Evolutionary conservation across 139 green algal genomes (phyloP), one percentile per base, ranked within the genome.

Genomic region (Chlorella sp.): DNA sequence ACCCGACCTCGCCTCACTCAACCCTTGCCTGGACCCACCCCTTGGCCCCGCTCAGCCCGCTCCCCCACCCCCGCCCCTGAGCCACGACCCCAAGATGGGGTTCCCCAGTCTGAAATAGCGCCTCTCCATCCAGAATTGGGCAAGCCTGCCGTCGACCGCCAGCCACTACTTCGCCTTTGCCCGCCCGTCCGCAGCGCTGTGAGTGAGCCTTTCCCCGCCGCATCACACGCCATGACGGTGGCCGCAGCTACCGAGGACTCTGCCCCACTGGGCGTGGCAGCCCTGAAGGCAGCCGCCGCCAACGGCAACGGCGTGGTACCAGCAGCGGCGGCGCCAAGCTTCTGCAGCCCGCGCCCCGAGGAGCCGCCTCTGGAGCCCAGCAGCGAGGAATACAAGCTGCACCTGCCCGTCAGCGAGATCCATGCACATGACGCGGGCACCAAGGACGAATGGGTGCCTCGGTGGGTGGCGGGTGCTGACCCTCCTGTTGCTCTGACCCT

Each of bases 401-500:
- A 88, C n/a, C 79, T 91, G 60, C 80, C 89, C 5, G 89, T 89
- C 26, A 80, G 77, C 22, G 57, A 91, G n/a, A 79, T 94, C 40
- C 91, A 95, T 83, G 69, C 89, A 1, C 83, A 89, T 2, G 94
- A 96, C 75, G 68, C 85, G 32, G 88, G 89, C 28, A 96, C 94
- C 32, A 94, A 94, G 86, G 94, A 96, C 37, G 87, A 88, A 12
- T 97, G 95, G 95, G 81, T 97, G 0, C 71, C 81, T 3, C 89
- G 94, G 86, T 90, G 85, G 5, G 85, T 7, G 28, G 36, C 0
- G 11, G 15, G n/a, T n/a, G n/a, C n/a, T n/a, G n/a, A n/a, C 48
- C 48, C 9, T 57, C 48, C 48, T 57, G 48, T 9, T 57, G 48
- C 48, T 57, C 48, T 57, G 7, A 57, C 9, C 48, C 48, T 57